Base-by-base conservation (phyloP, 768 basidiomycete species). In the Mycena belliarum region DNA sequence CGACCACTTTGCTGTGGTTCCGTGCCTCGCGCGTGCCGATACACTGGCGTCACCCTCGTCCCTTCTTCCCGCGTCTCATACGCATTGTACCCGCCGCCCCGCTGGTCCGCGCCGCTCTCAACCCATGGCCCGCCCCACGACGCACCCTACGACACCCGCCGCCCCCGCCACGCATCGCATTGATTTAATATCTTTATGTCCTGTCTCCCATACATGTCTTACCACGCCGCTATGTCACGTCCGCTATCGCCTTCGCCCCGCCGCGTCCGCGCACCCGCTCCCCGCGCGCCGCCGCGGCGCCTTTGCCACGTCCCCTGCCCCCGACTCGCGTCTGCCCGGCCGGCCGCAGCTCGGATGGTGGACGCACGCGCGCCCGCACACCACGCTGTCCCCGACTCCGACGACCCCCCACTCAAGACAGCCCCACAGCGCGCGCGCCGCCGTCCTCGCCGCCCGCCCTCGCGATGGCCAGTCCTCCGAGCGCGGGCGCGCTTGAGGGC, bases 1-100 rank as follows among this genome's bases (percentile, higher is more conserved):
- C 86, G 87, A 88, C 86, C 88, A 82, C 88, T 89, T 90, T 55
- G 71, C 66, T 89, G 89, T 82, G 87, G 88, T 87, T 84, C 77
- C 84, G 86, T 85, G 80, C 81, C 82, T 87, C 85, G 84, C 79
- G 78, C 79, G 75, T 77, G 86, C 88, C 88, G 74, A 91, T 69
- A 89, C 89, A 87, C 78, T 70, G 87, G 87, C 84, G 70, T 81
- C 81, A 73, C 74, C 71, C 63, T 61, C 68, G 43, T 72, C 68
- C 64, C 61, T 65, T 68, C 64, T 61, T 64, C 56, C 62, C 61
- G 55, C 26, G 26, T 49, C 54, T 58, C 51, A 55, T 56, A 25
- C 37, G 40, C 56, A 53, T 60, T 58, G 44, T 40, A 21, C 42
- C 33, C 24, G 24, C 47, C 52, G 43, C 55, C 46, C 41, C 35